These are phyloP conservation scores for Marasmius tenuissimus DNA, from an alignment of 1,284 basidiomycete genomes.

Conservation along the genomic window DNA sequence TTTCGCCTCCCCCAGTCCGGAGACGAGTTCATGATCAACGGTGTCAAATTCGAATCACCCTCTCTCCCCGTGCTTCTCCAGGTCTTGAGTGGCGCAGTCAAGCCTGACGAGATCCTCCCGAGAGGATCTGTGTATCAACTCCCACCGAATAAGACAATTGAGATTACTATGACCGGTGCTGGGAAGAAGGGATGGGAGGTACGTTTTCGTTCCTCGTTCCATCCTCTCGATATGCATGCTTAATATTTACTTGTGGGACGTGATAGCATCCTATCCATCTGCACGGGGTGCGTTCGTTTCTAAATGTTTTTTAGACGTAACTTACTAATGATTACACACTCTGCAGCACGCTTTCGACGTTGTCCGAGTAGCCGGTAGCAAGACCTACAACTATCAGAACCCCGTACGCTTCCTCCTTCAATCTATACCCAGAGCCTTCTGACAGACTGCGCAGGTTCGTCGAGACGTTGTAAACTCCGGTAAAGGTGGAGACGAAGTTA, in stretches of 20 bases:
- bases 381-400: conserved; percentile 26
- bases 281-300: conserved; percentile 23
- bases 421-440: too few relatives aligned
- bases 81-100: conserved; percentile 22
- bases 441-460: background rate
- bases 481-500: conserved; percentile 20
- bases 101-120: conserved; percentile 16
- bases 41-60: conserved; percentile 20
- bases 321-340: background rate
- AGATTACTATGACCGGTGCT: conserved; percentile 20
- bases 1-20: background rate
- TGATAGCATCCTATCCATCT: conserved; percentile 30
- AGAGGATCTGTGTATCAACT: conserved; percentile 22
- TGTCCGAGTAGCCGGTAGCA: conserved; percentile 24
- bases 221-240: too few relatives aligned
- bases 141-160: conserved; percentile 19
- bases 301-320: background rate
- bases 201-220: too few relatives aligned
- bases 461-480: conserved; percentile 28
- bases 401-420: conserved; percentile 12
- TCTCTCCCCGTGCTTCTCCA: conserved; percentile 29
- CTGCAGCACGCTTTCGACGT: conserved; percentile 29
- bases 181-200: conserved; percentile 8
- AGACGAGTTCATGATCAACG: conserved; percentile 14
- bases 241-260: background rate